Evolutionary conservation across 2,329 filamentous ascomycete genomes (phyloP).

Genomic region (Fusarium oxysporum): DNA sequence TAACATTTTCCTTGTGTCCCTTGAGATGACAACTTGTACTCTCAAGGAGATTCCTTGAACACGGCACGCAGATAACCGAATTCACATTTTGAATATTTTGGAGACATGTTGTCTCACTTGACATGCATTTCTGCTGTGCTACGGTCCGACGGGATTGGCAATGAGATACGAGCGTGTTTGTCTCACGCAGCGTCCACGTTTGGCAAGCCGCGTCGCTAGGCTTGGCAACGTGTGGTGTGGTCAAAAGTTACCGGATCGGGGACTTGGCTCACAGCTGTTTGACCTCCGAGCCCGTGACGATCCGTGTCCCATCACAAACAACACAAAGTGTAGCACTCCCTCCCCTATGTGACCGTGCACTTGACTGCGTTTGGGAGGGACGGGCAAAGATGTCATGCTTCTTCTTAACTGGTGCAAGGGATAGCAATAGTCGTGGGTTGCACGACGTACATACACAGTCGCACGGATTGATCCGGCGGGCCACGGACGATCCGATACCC

Average conservation of each 20-base stretch:
- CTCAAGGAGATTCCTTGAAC: conserved; percentile 2
- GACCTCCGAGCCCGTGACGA: conserved; percentile 15
- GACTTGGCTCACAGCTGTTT: not conserved
- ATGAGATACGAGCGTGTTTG: conserved; percentile 19
- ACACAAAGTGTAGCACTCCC: not conserved
- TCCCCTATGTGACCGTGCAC: not conserved
- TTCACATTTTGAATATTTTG: conserved; percentile 13
- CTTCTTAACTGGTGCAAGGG: conserved; percentile 7
- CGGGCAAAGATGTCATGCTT: not conserved
- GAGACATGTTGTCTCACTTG: conserved; percentile 18
- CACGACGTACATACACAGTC: not conserved
- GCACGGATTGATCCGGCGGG: conserved; percentile 30
- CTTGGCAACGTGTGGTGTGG: conserved; percentile 36
- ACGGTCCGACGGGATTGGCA: not conserved
- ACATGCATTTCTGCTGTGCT: not conserved
- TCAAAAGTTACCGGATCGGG: conserved; percentile 13
- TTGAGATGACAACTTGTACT: not conserved
- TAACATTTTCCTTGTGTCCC: not conserved
- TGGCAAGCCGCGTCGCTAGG: conserved; percentile 10
- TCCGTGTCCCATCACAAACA: conserved; percentile 7
- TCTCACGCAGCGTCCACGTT: conserved; percentile 17
- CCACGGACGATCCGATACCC: conserved; percentile 24
- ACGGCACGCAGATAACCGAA: conserved; percentile 28
- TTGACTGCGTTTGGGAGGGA: not conserved
- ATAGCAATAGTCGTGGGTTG: conserved; percentile 15